A percentile compares a stretch with the other conserved stretches of the same genome.
These are phyloP conservation scores for Ophiocordyceps polyrhachis-furcata DNA, from an alignment of 2,329 filamentous ascomycete genomes.

Conservation along the genomic window DNA sequence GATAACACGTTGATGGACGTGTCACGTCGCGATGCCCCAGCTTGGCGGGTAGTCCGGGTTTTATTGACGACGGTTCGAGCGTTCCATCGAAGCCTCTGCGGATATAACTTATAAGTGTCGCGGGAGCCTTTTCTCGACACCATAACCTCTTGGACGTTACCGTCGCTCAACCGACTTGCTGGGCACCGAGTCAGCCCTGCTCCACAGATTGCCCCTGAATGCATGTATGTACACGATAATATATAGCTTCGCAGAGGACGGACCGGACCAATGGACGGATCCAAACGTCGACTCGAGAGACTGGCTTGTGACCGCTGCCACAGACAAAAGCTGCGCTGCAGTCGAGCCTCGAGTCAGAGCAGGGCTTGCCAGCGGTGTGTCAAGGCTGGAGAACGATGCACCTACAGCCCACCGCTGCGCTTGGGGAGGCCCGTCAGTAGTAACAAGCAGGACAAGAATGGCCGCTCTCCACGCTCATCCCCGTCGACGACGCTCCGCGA, in stretches of 20 bases:
- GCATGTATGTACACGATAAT: neutral
- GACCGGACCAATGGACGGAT: neutral
- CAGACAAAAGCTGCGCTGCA: conserved; percentile 2
- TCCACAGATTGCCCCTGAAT: neutral
- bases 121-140: neutral
- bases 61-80: neutral
- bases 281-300: conserved; percentile 1
- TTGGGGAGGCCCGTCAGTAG: conserved; percentile 1
- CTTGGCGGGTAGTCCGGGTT: neutral
- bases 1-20: neutral
- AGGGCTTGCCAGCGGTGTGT: conserved; percentile 2
- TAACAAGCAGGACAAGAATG: neutral
- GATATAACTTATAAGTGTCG: neutral
- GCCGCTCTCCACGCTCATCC: neutral
- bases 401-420: conserved; percentile 2
- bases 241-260: neutral
- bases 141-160: neutral
- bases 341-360: conserved; percentile 1
- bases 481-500: no score
- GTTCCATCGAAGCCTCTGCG: neutral
- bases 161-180: neutral
- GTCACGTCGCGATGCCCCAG: neutral
- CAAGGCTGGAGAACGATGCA: conserved; percentile 2
- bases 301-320: conserved; percentile 1
- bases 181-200: neutral